phyloP scores from a whole-genome alignment of 805 yeast species.

The Candida nemodendra region DNA sequence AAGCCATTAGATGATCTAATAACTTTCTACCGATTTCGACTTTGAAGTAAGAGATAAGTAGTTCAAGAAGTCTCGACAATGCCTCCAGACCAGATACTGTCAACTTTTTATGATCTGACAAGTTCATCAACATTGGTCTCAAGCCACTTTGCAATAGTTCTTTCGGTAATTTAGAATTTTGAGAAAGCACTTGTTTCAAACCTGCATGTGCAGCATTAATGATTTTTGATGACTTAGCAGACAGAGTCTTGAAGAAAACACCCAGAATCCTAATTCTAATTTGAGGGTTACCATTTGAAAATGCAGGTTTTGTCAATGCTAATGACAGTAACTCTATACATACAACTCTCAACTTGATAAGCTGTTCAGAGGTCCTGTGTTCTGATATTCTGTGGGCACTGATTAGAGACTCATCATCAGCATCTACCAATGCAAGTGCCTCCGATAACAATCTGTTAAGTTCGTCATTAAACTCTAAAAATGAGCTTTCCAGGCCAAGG shows the following conservation, averaged over 20 bases:
- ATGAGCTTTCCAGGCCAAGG: constrained; percentile 73
- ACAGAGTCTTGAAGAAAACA: constrained; percentile 89
- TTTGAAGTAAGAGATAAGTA: constrained; percentile 87
- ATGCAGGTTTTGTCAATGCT: constrained; percentile 83
- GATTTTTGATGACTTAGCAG: constrained; percentile 79
- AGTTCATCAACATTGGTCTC: constrained; percentile 91
- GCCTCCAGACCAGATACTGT: constrained; percentile 92
- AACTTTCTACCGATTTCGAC: constrained; percentile 95
- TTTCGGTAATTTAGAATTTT: constrained; percentile 86
- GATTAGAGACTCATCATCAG: constrained; percentile 93
- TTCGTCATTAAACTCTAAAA: constrained; percentile 86
- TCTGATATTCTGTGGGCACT: constrained; percentile 84
- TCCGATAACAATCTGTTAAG: constrained; percentile 80
- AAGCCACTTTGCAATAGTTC: constrained; percentile 93
- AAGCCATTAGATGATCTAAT: constrained; percentile 89
- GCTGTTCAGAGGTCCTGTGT: constrained; percentile 82
- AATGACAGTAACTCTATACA: constrained; percentile 81
- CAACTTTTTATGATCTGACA: constrained; percentile 88
- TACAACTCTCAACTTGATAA: constrained; percentile 83
- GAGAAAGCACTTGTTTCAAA: constrained; percentile 75
- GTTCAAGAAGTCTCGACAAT: constrained; percentile 77
- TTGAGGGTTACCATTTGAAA: constrained; percentile 59
- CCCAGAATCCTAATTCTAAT: constrained; percentile 84
- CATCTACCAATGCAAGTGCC: constrained; percentile 92
- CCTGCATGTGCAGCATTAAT: constrained; percentile 94